phyloP scores from a whole-genome alignment of 176 grass and related monocot species.

The Hsuehochloa calcarea region DNA sequence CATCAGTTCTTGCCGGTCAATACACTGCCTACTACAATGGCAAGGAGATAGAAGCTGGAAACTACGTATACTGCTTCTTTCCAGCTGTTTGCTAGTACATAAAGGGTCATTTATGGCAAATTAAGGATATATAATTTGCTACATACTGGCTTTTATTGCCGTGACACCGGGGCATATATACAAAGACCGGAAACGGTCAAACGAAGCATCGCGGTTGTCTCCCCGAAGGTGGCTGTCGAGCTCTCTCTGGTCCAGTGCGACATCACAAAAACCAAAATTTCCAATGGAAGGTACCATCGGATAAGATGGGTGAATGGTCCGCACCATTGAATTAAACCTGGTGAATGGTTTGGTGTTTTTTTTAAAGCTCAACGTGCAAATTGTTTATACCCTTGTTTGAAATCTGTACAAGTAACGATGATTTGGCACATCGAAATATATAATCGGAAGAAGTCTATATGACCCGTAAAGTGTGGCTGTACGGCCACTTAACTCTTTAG shows the following conservation, averaged over 20 bases:
- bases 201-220: slow-evolving; percentile 26
- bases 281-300: neutral
- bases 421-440: neutral
- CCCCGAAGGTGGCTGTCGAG: neutral
- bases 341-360: neutral
- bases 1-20: neutral
- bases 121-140: neutral
- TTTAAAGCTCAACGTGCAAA: neutral
- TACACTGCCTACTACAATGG: neutral
- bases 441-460: too few relatives aligned
- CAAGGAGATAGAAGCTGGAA: neutral
- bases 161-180: neutral
- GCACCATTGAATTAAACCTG: neutral
- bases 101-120: neutral
- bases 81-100: neutral
- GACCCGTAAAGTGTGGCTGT: too few relatives aligned
- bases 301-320: neutral
- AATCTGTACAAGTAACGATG: neutral
- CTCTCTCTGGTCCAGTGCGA: neutral
- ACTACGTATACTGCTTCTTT: neutral
- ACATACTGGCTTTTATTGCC: neutral
- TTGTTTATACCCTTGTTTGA: neutral
- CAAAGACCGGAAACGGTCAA: neutral
- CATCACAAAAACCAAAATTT: neutral
- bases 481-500: too few relatives aligned